These are phyloP conservation scores for Penicillium psychrosexuale DNA, from an alignment of 2,329 filamentous ascomycete genomes.

Conservation along the genomic window DNA sequence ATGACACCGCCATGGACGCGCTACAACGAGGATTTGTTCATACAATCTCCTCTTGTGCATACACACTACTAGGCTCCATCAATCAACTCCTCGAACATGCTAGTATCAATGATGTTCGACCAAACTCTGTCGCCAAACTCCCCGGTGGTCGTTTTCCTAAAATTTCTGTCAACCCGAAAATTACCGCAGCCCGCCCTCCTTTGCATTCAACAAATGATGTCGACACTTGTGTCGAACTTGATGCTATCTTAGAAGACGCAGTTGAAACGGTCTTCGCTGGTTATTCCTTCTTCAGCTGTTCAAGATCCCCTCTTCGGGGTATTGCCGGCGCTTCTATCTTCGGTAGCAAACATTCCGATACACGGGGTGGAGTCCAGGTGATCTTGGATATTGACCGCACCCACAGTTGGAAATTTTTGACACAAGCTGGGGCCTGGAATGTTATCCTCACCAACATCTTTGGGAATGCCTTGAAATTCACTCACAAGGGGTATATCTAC, in stretches of 20 bases:
- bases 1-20: slow-evolving; percentile 20
- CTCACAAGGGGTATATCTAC: slow-evolving; percentile 7
- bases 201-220: neutral
- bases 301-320: neutral
- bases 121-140: neutral
- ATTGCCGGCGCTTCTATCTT: neutral
- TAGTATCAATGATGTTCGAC: slow-evolving; percentile 20
- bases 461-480: slow-evolving; percentile 20
- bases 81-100: slow-evolving; percentile 32
- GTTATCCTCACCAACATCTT: slow-evolving; percentile 17
- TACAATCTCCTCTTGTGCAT: slow-evolving; percentile 37
- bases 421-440: slow-evolving; percentile 12
- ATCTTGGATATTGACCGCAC: slow-evolving; percentile 12
- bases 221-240: slow-evolving; percentile 12
- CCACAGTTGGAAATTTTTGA: slow-evolving; percentile 10
- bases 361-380: slow-evolving; percentile 2
- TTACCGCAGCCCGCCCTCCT: neutral
- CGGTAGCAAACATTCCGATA: neutral
- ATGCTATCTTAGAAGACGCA: slow-evolving; percentile 10
- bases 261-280: slow-evolving; percentile 18
- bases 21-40: slow-evolving; percentile 25
- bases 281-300: slow-evolving; percentile 7
- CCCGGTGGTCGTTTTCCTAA: neutral
- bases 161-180: neutral
- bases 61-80: slow-evolving; percentile 41